These are phyloP conservation scores for Myrmaecium sp. DNA, from an alignment of 2,329 filamentous ascomycete genomes.

Conservation along the genomic window DNA sequence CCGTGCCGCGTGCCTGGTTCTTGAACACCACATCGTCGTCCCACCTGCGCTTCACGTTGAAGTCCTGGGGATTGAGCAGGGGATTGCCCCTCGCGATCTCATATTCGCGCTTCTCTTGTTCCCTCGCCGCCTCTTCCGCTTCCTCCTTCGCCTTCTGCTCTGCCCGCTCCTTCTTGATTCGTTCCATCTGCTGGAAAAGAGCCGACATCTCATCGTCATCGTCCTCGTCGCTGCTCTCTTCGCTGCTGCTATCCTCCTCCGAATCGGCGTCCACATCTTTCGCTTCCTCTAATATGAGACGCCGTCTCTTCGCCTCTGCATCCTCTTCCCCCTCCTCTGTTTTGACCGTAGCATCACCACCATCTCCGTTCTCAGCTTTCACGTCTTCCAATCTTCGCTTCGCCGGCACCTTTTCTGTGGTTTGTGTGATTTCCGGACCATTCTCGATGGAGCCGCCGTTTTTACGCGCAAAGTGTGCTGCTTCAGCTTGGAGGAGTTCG, in stretches of 20 bases:
- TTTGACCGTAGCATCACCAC: no score
- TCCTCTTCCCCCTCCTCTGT: conserved; percentile 34
- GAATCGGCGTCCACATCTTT: conserved; percentile 74
- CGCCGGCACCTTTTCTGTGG: conserved; percentile 46
- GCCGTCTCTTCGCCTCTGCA: conserved; percentile 62
- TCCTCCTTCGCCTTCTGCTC: conserved; percentile 73
- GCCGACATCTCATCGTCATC: conserved; percentile 72
- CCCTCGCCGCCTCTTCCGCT: conserved; percentile 59
- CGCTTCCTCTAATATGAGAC: conserved; percentile 68
- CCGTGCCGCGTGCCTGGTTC: conserved; percentile 89
- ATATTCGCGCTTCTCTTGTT: conserved; percentile 67
- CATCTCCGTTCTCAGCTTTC: neutral
- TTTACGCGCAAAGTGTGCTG: conserved; percentile 73
- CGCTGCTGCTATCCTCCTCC: conserved; percentile 34
- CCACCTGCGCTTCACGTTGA: conserved; percentile 80
- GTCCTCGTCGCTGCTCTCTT: conserved; percentile 24
- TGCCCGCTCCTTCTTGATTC: conserved; percentile 74
- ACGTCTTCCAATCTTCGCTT: conserved; percentile 15
- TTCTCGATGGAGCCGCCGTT: conserved; percentile 40
- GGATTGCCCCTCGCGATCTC: conserved; percentile 90
- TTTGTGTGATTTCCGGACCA: conserved; percentile 19
- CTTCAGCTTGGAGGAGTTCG: conserved; percentile 78
- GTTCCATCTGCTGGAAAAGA: conserved; percentile 80
- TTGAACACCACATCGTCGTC: conserved; percentile 99
- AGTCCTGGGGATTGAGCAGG: conserved; percentile 72